phyloP scores from a whole-genome alignment of 352 stramenopile genomes.

The Phytophthora lateralis region DNA sequence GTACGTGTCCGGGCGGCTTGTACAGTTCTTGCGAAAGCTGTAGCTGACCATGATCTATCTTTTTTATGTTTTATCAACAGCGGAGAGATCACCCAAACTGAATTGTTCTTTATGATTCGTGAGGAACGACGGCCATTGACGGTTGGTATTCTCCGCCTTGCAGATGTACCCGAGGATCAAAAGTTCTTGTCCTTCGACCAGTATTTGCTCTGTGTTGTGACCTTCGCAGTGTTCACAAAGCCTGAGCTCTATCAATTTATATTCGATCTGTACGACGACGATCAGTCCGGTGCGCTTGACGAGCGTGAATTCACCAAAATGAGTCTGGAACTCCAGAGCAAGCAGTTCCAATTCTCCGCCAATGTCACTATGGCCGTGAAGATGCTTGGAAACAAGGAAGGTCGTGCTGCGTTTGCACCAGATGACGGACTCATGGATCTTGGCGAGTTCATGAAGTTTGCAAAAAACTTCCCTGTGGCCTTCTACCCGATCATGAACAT shows the following conservation, averaged over 20 bases:
- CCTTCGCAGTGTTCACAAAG: slow-evolving; percentile 65
- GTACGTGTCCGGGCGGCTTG: slow-evolving; percentile 37
- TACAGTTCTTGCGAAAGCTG: background rate
- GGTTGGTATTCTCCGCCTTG: slow-evolving; percentile 57
- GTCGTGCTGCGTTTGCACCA: slow-evolving; percentile 19
- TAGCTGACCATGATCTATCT: background rate
- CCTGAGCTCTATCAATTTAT: slow-evolving; percentile 72
- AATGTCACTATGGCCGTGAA: slow-evolving; percentile 65
- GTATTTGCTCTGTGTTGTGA: slow-evolving; percentile 60
- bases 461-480: slow-evolving; percentile 51
- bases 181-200: slow-evolving; percentile 76
- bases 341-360: slow-evolving; percentile 68
- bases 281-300: slow-evolving; percentile 61
- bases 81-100: slow-evolving; percentile 71
- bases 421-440: slow-evolving; percentile 55
- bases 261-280: slow-evolving; percentile 74
- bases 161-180: slow-evolving; percentile 38
- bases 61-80: slow-evolving; percentile 21
- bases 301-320: slow-evolving; percentile 66
- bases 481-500: slow-evolving; percentile 67
- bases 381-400: slow-evolving; percentile 50
- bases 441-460: slow-evolving; percentile 58
- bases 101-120: slow-evolving; percentile 80
- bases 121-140: slow-evolving; percentile 62
- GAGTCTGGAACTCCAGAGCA: slow-evolving; percentile 68